Base-by-base conservation (phyloP, 1,139 yeast species). In the Pichia sp. region DNA sequence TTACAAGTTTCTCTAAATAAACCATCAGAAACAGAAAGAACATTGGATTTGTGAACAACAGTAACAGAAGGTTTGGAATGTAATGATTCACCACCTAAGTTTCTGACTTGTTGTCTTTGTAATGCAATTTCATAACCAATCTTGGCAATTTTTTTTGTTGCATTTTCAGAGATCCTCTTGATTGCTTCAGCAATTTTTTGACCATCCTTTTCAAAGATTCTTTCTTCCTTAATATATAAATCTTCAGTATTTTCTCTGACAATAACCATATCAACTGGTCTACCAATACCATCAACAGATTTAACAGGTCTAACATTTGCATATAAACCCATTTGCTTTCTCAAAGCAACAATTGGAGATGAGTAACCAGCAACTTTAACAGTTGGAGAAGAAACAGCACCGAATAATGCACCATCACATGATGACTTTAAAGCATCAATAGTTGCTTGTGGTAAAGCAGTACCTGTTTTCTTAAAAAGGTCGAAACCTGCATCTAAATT, bases 241-340 rank as follows among this genome's bases (percentile, higher is more conserved):
- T 92, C 98, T 72, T 92, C 98, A 52, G 98, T 92, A 74, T 92
- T 92, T 72, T 92, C 98, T 68, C 98, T 85, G 41, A 92, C 98
- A 66, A 92, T 92, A 43, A 94, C 96, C 86, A 92, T 83, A 67
- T 92, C 98, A 46, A 90, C 96, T 37, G 94, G 92, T 71, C 90
- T 82, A 49, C 82, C 82, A 49, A 80, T 76, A 46, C 92, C 92
- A 45, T 77, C 82, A 39, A 90, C 97, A 42, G 95, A 84, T 72
- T 90, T 90, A 56, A 92, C 97, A 7, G 98, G 98, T 68, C 98
- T 85, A 45, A 92, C 96, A 61, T 92, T 92, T 63, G 98, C 98
- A 65, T 86, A 92, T 51, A 92, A 76, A 9, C 96, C 97, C 71
- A 92, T 66, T 69, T 85, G 87, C 79, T 90, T 92, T 73, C 98